Evolutionary conservation across 345 rosid species (phyloP).

Genomic region (Atalantia buxifolia): DNA sequence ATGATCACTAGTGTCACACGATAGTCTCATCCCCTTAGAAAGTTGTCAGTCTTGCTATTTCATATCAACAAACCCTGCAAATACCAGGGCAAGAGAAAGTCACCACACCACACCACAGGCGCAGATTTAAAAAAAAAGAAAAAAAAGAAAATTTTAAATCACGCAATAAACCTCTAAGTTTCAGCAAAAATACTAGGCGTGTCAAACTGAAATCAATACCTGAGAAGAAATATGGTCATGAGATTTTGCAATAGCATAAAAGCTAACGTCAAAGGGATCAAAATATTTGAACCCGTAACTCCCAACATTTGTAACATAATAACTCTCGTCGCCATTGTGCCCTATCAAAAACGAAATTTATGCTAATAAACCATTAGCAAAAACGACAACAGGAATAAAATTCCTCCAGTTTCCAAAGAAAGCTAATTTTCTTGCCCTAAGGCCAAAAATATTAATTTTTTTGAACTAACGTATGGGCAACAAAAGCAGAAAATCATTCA

Average conservation of each 20-base stretch:
- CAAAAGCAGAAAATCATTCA: neutral
- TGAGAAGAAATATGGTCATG: slow-evolving; percentile 39
- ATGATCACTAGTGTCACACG: slow-evolving; percentile 28
- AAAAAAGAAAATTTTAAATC: no score
- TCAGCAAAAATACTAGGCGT: neutral
- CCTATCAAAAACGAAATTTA: slow-evolving; percentile 22
- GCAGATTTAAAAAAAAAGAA: no score
- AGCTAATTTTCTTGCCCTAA: neutral
- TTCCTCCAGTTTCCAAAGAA: neutral
- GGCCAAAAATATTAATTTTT: no score
- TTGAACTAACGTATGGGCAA: neutral
- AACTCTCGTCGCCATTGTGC: slow-evolving; percentile 41
- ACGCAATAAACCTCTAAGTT: neutral
- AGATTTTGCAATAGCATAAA: slow-evolving; percentile 19
- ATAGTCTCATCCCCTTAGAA: slow-evolving; percentile 18
- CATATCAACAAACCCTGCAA: slow-evolving; percentile 39
- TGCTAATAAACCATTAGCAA: no score
- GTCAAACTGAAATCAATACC: slow-evolving; percentile 25
- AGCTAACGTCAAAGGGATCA: slow-evolving; percentile 36
- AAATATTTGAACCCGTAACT: slow-evolving; percentile 40
- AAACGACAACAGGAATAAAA: neutral
- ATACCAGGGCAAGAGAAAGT: neutral
- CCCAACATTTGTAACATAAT: slow-evolving; percentile 19
- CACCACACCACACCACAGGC: neutral
- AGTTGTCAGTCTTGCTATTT: slow-evolving; percentile 19